Conservation (phyloP, 306 rosid species). For the Betula pendula region DNA sequence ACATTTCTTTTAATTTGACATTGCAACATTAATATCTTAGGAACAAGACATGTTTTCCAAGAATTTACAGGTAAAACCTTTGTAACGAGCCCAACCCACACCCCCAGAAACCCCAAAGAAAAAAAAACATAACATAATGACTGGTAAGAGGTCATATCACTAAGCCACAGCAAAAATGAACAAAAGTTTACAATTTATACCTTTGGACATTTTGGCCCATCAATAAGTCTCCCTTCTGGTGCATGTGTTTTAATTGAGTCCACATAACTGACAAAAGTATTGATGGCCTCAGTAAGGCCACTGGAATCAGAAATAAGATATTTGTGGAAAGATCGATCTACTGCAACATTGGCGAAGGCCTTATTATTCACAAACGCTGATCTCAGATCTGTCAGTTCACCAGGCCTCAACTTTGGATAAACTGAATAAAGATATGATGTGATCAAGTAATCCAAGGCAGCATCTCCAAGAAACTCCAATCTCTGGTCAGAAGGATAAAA, state of each 20-base stretch:
- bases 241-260: constrained; percentile 38
- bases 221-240: constrained; percentile 28
- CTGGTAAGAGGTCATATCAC: neutral
- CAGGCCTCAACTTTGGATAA: constrained; percentile 89
- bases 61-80: neutral
- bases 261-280: constrained; percentile 56
- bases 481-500: constrained; percentile 58
- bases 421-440: constrained; percentile 87
- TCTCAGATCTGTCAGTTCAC: constrained; percentile 93
- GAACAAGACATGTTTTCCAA: neutral
- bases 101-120: no score
- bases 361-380: constrained; percentile 73
- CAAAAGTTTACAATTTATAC: constrained; percentile 35
- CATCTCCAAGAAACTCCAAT: constrained; percentile 96
- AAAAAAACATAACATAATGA: no score
- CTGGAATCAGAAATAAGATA: constrained; percentile 70
- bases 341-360: constrained; percentile 84
- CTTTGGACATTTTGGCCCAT: constrained; percentile 79
- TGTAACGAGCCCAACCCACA: no score
- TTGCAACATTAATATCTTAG: neutral
- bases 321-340: constrained; percentile 57
- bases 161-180: neutral
- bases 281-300: constrained; percentile 55
- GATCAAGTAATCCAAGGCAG: constrained; percentile 88
- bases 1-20: neutral